Base-by-base conservation (phyloP, 768 basidiomycete genomes). In the Leccinum truebloodii region DNA sequence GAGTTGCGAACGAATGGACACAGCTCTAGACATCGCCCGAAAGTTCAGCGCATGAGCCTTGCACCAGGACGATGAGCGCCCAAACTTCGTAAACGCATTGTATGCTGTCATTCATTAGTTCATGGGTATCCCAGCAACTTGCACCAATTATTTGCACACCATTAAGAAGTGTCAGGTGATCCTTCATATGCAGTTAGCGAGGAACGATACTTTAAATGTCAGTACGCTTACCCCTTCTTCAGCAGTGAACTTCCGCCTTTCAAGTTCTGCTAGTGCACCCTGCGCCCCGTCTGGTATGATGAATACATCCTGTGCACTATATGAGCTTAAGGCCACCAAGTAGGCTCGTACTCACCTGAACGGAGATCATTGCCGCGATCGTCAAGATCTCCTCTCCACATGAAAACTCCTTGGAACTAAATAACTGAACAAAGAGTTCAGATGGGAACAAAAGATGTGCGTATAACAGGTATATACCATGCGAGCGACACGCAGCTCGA, bases 351-450 rank as follows among this genome's bases (percentile, higher is more conserved):
- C 68, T 30, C 54, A 89, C 94, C 78, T 96, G 95, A 7, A 98
- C 83, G 8, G 94, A 83, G 6, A 90, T 91, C 92, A 99, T 98
- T 0, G 97, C 95, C 6, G 94, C 92, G 57, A 99, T 97, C 0
- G 95, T 94, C 56, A 99, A 77, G 53, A 97, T 92, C 70, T 99
- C 97, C 66, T 98, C 94, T 3, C 96, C 94, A 65, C 97, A 99
- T 65, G 83, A 83, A 72, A 89, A 90, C 4, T 90, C 87, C 66
- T 88, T 87, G 20, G 95, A 96, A 59, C 80, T 85, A 65, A 98
- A 92, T 4, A 99, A 73, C 96, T 99, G 62, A 0, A 63, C 14
- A 55, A 41, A 20, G 30, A 48, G 12, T 52, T 64, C 16, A 66
- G 62, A 39, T 44, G 8, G 24, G 14, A 37, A 9, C 22, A 58